Base-by-base conservation (phyloP, 1,139 yeast genomes). In the Magnusiomyces sp. region DNA sequence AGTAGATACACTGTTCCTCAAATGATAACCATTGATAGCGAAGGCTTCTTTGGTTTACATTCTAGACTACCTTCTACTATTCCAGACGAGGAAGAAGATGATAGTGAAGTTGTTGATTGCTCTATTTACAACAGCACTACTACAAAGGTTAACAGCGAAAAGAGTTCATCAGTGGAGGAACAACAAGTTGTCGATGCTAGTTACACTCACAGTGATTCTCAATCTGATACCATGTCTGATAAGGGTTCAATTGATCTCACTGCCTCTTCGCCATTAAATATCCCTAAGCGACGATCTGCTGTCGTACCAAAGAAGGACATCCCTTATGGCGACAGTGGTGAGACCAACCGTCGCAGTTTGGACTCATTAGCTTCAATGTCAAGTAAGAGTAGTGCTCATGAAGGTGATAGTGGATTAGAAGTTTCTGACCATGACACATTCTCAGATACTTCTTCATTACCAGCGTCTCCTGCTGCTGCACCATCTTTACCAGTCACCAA, bases 41-140 rank as follows among this genome's bases (percentile, higher is more conserved):
- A 55, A 34, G 65, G 65, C 2, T 62, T 55, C 39, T 58, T 62
- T 53, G 66, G 66, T 6, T 46, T 61, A n/a, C 66, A 62, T 49
- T 54, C 59, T 27, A 50, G 51, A 34, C 48, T 53, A 38, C 31
- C 45, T 7, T 17, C 39, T 5, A 16, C 27, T 9, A 5, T n/a
- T 13, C 16, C 7, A 13, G 36, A 32, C n/a, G 7, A 5, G 7
- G 29, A 27, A 14, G 34, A 7, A 7, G 20, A 41, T 27, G 34
- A n/a, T 20, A n/a, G n/a, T 9, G 38, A 34, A 11, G 17, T 17
- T 34, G 6, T 34, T 14, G 38, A 34, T n/a, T n/a, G n/a, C n/a
- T n/a, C n/a, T n/a, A n/a, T n/a, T n/a, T n/a, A n/a, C n/a, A n/a
- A n/a, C n/a, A n/a, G n/a, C n/a, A n/a, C n/a, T n/a, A n/a, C n/a